phyloP scores from a whole-genome alignment of 805 yeast species.

The Grigorovia jiainica region DNA sequence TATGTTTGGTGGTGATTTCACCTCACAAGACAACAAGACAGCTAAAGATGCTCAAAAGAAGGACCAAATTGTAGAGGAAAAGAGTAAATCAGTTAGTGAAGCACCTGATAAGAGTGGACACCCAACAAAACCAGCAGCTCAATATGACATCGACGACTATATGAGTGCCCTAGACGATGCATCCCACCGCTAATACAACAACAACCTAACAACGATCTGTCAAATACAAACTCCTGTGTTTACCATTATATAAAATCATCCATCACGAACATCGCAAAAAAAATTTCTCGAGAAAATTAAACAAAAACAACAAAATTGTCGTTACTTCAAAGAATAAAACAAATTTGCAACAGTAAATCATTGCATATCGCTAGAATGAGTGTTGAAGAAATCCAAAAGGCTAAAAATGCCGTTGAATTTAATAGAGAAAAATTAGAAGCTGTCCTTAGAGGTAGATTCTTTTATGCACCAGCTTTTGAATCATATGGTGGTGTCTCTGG shows the following conservation, averaged over 20 bases:
- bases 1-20: constrained; percentile 27
- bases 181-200: constrained; percentile 2
- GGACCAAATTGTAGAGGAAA: constrained; percentile 2
- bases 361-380: constrained; percentile 24
- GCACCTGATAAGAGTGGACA: no score
- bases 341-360: constrained; percentile 19
- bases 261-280: neutral
- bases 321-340: neutral
- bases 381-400: constrained; percentile 25
- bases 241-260: neutral
- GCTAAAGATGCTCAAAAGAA: constrained; percentile 2
- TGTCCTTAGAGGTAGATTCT: constrained; percentile 89
- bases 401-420: constrained; percentile 36
- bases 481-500: constrained; percentile 98
- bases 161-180: constrained; percentile 22
- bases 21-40: neutral
- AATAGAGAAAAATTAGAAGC: constrained; percentile 84
- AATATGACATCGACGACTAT: constrained; percentile 26
- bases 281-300: neutral
- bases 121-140: neutral
- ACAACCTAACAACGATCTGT: neutral
- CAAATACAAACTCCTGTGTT: neutral
- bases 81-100: neutral
- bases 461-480: constrained; percentile 95
- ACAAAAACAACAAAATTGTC: constrained; percentile 5